Base-by-base conservation (phyloP, 441 rosid species). In the Biscutella laevigata region DNA sequence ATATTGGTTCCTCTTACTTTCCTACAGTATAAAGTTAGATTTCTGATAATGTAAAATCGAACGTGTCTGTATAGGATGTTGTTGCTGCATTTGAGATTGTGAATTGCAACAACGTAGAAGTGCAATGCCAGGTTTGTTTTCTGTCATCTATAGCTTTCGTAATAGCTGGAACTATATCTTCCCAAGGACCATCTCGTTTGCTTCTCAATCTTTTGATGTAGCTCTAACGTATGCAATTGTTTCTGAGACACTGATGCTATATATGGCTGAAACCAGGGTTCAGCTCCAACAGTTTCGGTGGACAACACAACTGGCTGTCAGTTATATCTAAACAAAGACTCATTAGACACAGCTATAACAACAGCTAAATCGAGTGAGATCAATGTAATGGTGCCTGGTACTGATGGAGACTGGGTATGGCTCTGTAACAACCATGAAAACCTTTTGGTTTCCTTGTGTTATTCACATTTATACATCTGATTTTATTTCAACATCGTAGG, bases 71-170 rank as follows among this genome's bases (percentile, higher is more conserved):
- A 11, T 74, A 92, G 96, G 96, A 88, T 81, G 95, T 92, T 35
- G 96, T 92, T 55, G 95, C 96, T 69, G 96, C 98, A 59, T 88
- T 72, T 76, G 98, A 92, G 82, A 72, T 86, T 68, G 98, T 88
- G 39, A 92, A 92, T 53, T 83, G 95, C 82, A 82, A 17, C 67
- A 79, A 90, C 28, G 89, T 88, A 30, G 95, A 92, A 80, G 91
- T 86, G 68, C 98, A 92, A 58, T 88, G 96, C 60, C 98, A 88
- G 96, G 98, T 92, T 76, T 50, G 16, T 45, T 34, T 47, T 55
- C 53, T 47, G 25, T 29, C 36, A 22, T 41, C 7, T 26, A 14
- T 52, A 55, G 53, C 38, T 40, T 19, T 38, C 3, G 36, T 12
- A 40, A 19, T 41, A 13, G 11, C 20, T 11, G 46, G 22, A 43